Conservation (phyloP, 169 alveolate genomes). For the Eimeria necatrix region DNA sequence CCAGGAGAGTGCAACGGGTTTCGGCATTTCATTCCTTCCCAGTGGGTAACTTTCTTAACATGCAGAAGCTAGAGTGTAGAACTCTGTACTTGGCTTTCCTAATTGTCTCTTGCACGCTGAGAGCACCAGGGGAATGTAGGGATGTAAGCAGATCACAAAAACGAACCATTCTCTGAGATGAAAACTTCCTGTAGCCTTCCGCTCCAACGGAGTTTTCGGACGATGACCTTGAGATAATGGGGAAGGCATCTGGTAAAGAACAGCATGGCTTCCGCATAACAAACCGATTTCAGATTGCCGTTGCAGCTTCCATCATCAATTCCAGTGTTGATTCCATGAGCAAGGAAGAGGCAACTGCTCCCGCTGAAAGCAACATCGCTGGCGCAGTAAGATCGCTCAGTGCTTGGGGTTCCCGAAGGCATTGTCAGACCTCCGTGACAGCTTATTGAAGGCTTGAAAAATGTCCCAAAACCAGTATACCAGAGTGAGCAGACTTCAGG, state of each 20-base stretch:
- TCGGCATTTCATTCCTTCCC: neutral
- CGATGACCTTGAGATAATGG: conserved; percentile 53
- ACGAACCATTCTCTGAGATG: neutral
- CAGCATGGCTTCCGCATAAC: neutral
- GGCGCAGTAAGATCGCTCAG: conserved; percentile 46
- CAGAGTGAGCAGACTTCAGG: neutral
- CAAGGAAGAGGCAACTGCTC: neutral
- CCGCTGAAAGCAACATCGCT: conserved; percentile 68
- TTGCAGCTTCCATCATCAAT: conserved; percentile 58
- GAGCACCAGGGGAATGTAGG: conserved; percentile 12
- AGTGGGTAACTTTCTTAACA: neutral
- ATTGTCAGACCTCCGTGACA: neutral
- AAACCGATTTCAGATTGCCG: neutral
- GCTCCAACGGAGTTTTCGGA: conserved; percentile 27
- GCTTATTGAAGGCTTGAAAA: conserved; percentile 68
- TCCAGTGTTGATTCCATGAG: conserved; percentile 60
- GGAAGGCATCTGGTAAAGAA: conserved; percentile 45
- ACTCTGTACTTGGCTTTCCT: neutral
- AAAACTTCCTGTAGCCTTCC: neutral
- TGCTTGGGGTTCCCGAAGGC: neutral
- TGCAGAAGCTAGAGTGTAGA: neutral
- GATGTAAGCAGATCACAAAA: conserved; percentile 18
- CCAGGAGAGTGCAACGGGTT: conserved; percentile 1
- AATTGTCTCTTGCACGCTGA: neutral
- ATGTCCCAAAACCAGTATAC: conserved; percentile 40